A percentile compares a stretch with the other conserved stretches of the same genome.
phyloP scores from a whole-genome alignment of 2,329 filamentous ascomycete species.

The Tympanopsis confertula region DNA sequence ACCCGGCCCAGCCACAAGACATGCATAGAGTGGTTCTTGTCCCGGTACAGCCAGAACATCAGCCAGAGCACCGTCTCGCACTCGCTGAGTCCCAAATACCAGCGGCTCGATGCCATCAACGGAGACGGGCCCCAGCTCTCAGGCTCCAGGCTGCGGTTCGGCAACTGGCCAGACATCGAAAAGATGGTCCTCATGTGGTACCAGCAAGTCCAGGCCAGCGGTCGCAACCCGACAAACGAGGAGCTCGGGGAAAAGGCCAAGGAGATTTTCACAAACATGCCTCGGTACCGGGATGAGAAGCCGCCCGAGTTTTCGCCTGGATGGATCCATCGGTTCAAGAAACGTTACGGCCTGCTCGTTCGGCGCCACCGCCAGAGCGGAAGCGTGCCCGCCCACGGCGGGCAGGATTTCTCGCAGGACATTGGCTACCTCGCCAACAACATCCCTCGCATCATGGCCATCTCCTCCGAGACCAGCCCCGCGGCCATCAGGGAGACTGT shows the following conservation, averaged over 20 bases:
- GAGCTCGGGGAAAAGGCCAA: conserved; percentile 52
- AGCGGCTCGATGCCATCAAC: conserved; percentile 46
- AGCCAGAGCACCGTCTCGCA: conserved; percentile 54
- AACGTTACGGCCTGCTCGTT: conserved; percentile 46
- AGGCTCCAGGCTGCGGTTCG: conserved; percentile 49
- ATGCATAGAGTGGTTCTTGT: conserved; percentile 52
- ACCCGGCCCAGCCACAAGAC: conserved; percentile 47
- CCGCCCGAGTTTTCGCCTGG: conserved; percentile 51
- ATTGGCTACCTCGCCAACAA: conserved; percentile 49
- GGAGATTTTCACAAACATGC: conserved; percentile 42
- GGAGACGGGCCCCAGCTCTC: conserved; percentile 36
- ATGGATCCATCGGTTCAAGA: conserved; percentile 56
- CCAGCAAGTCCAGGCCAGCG: conserved; percentile 35
- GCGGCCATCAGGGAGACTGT: conserved; percentile 46
- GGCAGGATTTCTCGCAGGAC: no score
- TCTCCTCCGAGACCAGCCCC: conserved; percentile 45
- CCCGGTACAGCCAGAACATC: conserved; percentile 45
- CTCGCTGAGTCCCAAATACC: conserved; percentile 49
- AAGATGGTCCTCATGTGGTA: conserved; percentile 45
- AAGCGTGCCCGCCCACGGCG: conserved; percentile 31
- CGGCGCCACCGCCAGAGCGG: conserved; percentile 41
- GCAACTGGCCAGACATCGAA: conserved; percentile 53
- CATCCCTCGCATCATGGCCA: conserved; percentile 45
- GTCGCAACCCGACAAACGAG: conserved; percentile 49
- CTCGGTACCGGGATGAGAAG: conserved; percentile 47